These are phyloP conservation scores for Arxiozyma telluris DNA, from an alignment of 1,139 yeast species.

Conservation along the genomic window DNA sequence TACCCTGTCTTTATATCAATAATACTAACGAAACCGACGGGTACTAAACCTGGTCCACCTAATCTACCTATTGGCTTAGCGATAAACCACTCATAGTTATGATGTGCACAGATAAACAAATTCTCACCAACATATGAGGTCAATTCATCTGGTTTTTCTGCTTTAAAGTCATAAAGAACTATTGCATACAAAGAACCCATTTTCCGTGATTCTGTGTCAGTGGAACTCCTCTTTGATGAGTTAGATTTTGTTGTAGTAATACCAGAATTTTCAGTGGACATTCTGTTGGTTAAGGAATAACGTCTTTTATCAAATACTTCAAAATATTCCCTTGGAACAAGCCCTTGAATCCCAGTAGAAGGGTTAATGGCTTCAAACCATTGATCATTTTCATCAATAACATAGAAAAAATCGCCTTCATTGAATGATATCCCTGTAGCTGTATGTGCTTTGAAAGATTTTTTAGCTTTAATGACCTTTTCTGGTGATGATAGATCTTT, in stretches of 20 bases:
- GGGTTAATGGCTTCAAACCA: slow-evolving; percentile 93
- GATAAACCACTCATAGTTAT: slow-evolving; percentile 93
- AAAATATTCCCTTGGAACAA: slow-evolving; percentile 81
- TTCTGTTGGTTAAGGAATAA: slow-evolving; percentile 15
- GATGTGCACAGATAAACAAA: slow-evolving; percentile 88
- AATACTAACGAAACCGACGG: slow-evolving; percentile 80
- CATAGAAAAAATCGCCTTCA: slow-evolving; percentile 86
- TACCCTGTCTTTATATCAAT: slow-evolving; percentile 63
- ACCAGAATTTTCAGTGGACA: slow-evolving; percentile 9
- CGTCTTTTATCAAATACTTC: slow-evolving; percentile 59
- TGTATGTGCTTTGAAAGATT: slow-evolving; percentile 69
- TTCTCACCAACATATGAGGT: slow-evolving; percentile 80
- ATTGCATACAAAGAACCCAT: slow-evolving; percentile 48
- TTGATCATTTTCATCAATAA: slow-evolving; percentile 52
- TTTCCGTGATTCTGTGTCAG: slow-evolving; percentile 14
- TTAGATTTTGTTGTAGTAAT: slow-evolving; percentile 3
- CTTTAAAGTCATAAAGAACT: slow-evolving; percentile 72
- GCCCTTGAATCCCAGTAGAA: slow-evolving; percentile 62
- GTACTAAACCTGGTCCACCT: slow-evolving; percentile 96
- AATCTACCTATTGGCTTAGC: slow-evolving; percentile 91
- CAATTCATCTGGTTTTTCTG: slow-evolving; percentile 84
- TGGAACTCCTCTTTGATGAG: slow-evolving; percentile 4
- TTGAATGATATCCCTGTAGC: slow-evolving; percentile 71
- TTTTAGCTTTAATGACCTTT: slow-evolving; percentile 75
- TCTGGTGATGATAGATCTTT: slow-evolving; percentile 41